Evolutionary conservation across 768 basidiomycete species (phyloP).

Genomic region (Amanita fuliginea): DNA sequence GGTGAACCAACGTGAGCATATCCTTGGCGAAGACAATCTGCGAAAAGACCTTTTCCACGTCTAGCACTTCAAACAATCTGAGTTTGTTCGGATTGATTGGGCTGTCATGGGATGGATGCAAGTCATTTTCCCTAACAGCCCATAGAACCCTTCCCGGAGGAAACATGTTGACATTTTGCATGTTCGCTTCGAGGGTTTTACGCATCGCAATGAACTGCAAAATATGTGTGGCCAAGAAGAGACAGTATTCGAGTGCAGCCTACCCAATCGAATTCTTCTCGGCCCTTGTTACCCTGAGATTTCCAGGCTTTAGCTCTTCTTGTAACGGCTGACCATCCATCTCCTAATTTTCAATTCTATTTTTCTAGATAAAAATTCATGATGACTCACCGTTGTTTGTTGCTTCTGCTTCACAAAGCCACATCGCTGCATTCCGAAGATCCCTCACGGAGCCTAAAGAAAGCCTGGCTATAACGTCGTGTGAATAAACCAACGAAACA

Average conservation of each 20-base stretch:
- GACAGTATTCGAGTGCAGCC: slow-evolving; percentile 4
- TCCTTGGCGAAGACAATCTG: slow-evolving; percentile 76
- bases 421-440: slow-evolving; percentile 60
- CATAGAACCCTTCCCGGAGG: slow-evolving; percentile 73
- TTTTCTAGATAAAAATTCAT: not conserved
- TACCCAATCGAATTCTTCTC: slow-evolving; percentile 50
- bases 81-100: slow-evolving; percentile 36
- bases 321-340: slow-evolving; percentile 42
- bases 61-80: slow-evolving; percentile 66
- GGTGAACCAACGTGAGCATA: slow-evolving; percentile 58
- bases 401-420: slow-evolving; percentile 66
- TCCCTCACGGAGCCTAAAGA: slow-evolving; percentile 73
- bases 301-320: slow-evolving; percentile 48
- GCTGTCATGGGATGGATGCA: slow-evolving; percentile 44
- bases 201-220: slow-evolving; percentile 65
- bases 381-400: not conserved
- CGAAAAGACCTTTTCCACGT: slow-evolving; percentile 66
- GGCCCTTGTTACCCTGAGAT: slow-evolving; percentile 32
- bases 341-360: slow-evolving; percentile 18
- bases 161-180: slow-evolving; percentile 61
- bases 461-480: slow-evolving; percentile 70
- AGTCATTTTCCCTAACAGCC: slow-evolving; percentile 65
- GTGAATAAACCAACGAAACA: slow-evolving; percentile 71
- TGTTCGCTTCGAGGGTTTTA: slow-evolving; percentile 79
- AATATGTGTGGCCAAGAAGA: not conserved